These are phyloP conservation scores for Arbutus unedo DNA, from an alignment of 148 eudicot species.

Conservation along the genomic window DNA sequence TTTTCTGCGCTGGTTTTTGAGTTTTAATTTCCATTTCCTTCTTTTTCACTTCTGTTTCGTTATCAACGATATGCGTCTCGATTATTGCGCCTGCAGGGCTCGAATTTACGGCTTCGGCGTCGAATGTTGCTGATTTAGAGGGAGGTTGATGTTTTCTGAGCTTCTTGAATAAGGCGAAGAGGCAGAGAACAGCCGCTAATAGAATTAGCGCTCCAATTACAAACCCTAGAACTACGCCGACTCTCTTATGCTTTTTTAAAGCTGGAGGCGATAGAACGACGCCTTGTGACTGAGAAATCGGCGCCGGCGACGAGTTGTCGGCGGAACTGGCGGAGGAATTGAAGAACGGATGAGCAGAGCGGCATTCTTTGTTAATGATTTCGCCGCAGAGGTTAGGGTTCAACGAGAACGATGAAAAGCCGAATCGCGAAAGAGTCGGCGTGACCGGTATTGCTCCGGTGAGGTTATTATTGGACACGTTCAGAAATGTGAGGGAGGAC, in stretches of 20 bases:
- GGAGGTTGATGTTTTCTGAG: constrained; percentile 17
- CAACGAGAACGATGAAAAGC: constrained; percentile 29
- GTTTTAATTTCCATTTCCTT: constrained; percentile 7
- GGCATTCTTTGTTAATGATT: constrained; percentile 45
- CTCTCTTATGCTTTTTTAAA: constrained; percentile 26
- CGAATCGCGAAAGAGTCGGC: constrained; percentile 34
- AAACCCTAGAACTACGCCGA: constrained; percentile 43
- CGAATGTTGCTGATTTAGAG: background rate
- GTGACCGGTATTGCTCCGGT: constrained; percentile 60
- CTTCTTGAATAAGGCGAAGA: constrained; percentile 29
- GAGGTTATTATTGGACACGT: constrained; percentile 60
- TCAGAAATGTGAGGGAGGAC: constrained; percentile 40
- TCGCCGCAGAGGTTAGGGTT: constrained; percentile 74
- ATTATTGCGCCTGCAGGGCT: background rate
- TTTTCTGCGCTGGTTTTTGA: constrained; percentile 22
- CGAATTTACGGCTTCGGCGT: background rate
- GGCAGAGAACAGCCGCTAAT: constrained; percentile 37
- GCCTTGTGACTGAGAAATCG: constrained; percentile 28
- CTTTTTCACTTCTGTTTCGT: background rate
- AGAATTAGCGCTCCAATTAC: constrained; percentile 37
- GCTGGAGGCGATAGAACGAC: constrained; percentile 26
- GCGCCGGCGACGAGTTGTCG: constrained; percentile 20
- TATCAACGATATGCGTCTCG: background rate
- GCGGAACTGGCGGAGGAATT: constrained; percentile 36
- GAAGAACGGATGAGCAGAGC: constrained; percentile 51